These are phyloP conservation scores for Pyricularia sp. DNA, from an alignment of 2,329 filamentous ascomycete genomes.

Conservation along the genomic window DNA sequence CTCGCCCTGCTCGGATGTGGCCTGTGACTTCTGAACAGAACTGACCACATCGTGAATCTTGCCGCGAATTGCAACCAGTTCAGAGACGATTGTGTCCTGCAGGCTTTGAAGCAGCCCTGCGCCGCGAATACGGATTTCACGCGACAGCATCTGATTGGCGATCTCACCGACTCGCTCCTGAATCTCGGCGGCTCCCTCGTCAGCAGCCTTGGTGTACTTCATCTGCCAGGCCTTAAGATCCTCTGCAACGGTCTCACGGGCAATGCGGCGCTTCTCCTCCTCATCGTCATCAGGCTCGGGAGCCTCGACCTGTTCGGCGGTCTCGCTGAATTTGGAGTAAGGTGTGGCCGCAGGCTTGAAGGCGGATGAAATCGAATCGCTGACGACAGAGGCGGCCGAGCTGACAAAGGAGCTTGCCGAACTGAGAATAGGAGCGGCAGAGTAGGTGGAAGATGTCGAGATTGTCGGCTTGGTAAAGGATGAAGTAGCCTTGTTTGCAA, in stretches of 20 bases:
- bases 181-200: conserved; percentile 69
- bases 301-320: conserved; percentile 26
- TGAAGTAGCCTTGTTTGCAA: conserved; percentile 19
- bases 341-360: neutral
- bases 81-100: conserved; percentile 53
- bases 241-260: conserved; percentile 57
- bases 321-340: conserved; percentile 2
- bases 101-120: conserved; percentile 59
- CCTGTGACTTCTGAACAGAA: conserved; percentile 37
- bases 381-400: conserved; percentile 1
- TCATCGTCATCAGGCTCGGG: conserved; percentile 40
- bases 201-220: conserved; percentile 77
- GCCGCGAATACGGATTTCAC: conserved; percentile 57
- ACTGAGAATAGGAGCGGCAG: conserved; percentile 1
- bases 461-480: conserved; percentile 27
- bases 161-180: conserved; percentile 58
- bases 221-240: conserved; percentile 81
- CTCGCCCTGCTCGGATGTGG: conserved; percentile 23
- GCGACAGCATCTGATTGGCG: conserved; percentile 43
- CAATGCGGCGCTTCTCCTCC: conserved; percentile 45
- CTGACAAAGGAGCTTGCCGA: neutral
- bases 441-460: conserved; percentile 11
- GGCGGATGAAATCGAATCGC: conserved; percentile 1
- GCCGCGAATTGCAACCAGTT: conserved; percentile 56
- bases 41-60: conserved; percentile 54